phyloP scores from a whole-genome alignment of 495 filamentous ascomycete genomes.

The Penicillium lagena region DNA sequence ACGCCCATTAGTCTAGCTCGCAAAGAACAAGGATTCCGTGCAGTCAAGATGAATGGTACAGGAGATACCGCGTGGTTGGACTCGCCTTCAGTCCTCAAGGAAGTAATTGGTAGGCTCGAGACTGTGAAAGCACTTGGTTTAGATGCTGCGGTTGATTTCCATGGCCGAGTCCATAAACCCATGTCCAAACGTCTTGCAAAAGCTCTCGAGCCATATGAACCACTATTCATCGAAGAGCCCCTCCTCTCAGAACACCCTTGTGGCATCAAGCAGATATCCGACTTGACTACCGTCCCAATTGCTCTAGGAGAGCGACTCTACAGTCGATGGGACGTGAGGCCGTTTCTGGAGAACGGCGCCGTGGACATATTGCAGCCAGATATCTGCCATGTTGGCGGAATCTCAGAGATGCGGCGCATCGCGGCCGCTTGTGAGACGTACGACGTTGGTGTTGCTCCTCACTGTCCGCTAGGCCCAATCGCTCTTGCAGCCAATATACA shows the following conservation, averaged over 20 bases:
- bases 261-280: constrained; percentile 60
- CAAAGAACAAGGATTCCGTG: constrained; percentile 63
- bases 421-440: constrained; percentile 71
- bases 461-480: constrained; percentile 74
- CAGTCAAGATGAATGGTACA: constrained; percentile 81
- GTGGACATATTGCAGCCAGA: constrained; percentile 77
- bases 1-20: constrained; percentile 42
- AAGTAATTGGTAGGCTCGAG: constrained; percentile 62
- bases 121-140: constrained; percentile 65
- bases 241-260: constrained; percentile 66
- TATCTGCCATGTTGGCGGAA: constrained; percentile 71
- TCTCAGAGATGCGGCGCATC: constrained; percentile 66
- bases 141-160: constrained; percentile 72
- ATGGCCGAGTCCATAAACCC: constrained; percentile 70
- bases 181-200: constrained; percentile 77
- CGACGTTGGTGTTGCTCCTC: constrained; percentile 72
- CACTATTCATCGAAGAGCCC: constrained; percentile 77
- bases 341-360: constrained; percentile 63
- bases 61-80: constrained; percentile 78
- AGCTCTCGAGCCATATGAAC: constrained; percentile 61
- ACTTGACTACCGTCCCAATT: constrained; percentile 59
- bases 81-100: constrained; percentile 56
- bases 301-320: constrained; percentile 74
- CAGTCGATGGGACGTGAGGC: constrained; percentile 68
- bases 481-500: constrained; percentile 70